Evolutionary conservation across 2,329 filamentous ascomycete genomes (phyloP).

Genomic region (Fusarium nelsonii): DNA sequence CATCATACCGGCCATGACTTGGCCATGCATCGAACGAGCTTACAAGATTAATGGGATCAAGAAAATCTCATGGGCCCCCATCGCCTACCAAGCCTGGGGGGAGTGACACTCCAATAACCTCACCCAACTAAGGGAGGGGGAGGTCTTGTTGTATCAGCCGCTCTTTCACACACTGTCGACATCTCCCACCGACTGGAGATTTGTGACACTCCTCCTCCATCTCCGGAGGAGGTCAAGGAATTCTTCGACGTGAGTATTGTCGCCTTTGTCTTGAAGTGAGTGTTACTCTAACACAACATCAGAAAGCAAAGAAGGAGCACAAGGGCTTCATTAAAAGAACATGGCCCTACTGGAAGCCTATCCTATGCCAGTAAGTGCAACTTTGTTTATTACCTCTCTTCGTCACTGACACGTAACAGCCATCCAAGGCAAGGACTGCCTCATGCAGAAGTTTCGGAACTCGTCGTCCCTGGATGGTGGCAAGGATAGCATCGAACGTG

Average conservation of each 20-base stretch:
- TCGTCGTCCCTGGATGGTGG: slow-evolving; percentile 65
- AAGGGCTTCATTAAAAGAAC: neutral
- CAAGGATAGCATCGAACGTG: neutral
- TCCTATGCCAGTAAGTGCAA: slow-evolving; percentile 86
- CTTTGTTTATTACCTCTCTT: accelerated
- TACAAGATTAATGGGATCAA: neutral
- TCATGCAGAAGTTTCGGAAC: slow-evolving; percentile 96
- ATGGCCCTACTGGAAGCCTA: neutral
- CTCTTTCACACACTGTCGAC: slow-evolving; percentile 60
- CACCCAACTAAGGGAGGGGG: slow-evolving; percentile 9
- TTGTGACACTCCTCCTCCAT: slow-evolving; percentile 51
- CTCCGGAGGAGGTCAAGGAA: slow-evolving; percentile 55
- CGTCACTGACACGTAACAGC: slow-evolving; percentile 63
- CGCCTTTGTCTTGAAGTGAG: neutral
- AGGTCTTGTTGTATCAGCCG: slow-evolving; percentile 48
- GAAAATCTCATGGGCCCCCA: no score
- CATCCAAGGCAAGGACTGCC: slow-evolving; percentile 90
- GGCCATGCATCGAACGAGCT: neutral
- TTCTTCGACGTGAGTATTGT: slow-evolving; percentile 59
- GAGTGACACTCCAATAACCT: neutral
- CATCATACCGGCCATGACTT: no score
- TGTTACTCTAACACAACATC: slow-evolving; percentile 21
- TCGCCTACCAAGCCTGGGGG: neutral
- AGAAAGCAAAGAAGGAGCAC: slow-evolving; percentile 49
- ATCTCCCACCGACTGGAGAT: slow-evolving; percentile 62